These are phyloP conservation scores for Kalmusia sp. DNA, from an alignment of 2,329 filamentous ascomycete genomes.

Conservation along the genomic window DNA sequence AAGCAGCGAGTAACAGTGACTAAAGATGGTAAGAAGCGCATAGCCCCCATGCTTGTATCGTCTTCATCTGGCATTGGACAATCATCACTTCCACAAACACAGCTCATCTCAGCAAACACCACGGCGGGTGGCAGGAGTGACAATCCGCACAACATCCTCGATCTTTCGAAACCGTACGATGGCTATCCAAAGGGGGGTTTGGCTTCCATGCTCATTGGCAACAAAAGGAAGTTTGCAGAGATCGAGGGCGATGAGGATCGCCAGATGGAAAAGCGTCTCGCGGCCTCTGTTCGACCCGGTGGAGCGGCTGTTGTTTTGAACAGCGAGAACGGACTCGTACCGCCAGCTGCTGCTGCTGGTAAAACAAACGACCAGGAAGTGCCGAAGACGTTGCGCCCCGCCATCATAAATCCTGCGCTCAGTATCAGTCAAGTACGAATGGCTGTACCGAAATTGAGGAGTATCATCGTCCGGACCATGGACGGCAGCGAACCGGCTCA, in stretches of 20 bases:
- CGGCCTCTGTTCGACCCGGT: constrained; percentile 67
- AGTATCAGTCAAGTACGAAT: constrained; percentile 83
- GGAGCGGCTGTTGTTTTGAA: constrained; percentile 79
- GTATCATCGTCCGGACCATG: constrained; percentile 80
- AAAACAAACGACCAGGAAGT: constrained; percentile 53
- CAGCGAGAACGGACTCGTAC: constrained; percentile 77
- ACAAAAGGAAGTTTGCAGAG: constrained; percentile 82
- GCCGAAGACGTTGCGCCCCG: constrained; percentile 86
- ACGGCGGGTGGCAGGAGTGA: constrained; percentile 70
- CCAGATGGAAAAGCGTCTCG: constrained; percentile 65
- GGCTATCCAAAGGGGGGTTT: constrained; percentile 90
- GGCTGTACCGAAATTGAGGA: constrained; percentile 85
- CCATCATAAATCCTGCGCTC: constrained; percentile 82
- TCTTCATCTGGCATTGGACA: constrained; percentile 87
- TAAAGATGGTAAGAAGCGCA: constrained; percentile 96
- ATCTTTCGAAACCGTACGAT: constrained; percentile 92
- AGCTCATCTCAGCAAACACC: constrained; percentile 78
- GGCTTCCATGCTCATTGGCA: constrained; percentile 84
- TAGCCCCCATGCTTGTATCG: constrained; percentile 84
- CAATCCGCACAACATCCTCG: constrained; percentile 80
- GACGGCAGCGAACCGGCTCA: constrained; percentile 66
- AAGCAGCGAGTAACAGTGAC: constrained; percentile 94
- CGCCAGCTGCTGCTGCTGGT: constrained; percentile 66
- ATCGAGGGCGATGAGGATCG: constrained; percentile 79
- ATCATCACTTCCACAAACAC: constrained; percentile 87